Evolutionary conservation across 768 basidiomycete genomes (phyloP).

Genomic region (Gloeostereum incarnatum): DNA sequence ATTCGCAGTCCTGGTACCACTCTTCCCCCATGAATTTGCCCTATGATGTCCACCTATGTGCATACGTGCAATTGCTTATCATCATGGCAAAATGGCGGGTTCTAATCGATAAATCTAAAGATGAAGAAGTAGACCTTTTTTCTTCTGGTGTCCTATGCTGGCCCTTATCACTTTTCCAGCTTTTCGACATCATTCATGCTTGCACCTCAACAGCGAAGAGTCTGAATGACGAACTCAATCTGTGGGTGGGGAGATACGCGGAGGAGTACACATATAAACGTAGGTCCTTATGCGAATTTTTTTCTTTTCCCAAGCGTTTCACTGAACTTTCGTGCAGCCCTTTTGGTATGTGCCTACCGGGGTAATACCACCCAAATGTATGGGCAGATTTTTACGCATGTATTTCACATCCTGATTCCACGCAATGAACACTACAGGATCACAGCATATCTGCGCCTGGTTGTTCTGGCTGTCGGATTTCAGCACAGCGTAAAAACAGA

Average conservation of each 20-base stretch:
- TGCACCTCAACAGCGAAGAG: conserved; percentile 28
- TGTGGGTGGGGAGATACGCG: conserved; percentile 31
- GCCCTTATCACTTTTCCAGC: conserved; percentile 15
- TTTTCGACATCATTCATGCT: conserved; percentile 20
- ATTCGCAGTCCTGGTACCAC: conserved; percentile 39
- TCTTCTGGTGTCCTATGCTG: background rate
- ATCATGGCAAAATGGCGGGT: conserved; percentile 38
- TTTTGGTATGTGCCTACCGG: conserved; percentile 33
- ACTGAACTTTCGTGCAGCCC: conserved; percentile 17
- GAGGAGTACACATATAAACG: conserved; percentile 24
- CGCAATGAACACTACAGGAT: conserved; percentile 25
- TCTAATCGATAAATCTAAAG: conserved; percentile 7
- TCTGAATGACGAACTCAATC: conserved; percentile 24
- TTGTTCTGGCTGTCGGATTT: conserved; percentile 47
- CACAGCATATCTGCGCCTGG: conserved; percentile 44
- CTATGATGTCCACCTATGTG: conserved; percentile 39
- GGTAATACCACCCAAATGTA: conserved; percentile 35
- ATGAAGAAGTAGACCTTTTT: conserved; percentile 1
- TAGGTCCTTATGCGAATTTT: conserved; percentile 20
- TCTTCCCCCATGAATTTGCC: conserved; percentile 27
- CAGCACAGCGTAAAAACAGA: conserved; percentile 33
- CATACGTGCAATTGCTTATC: conserved; percentile 41
- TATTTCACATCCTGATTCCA: no score
- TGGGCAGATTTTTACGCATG: conserved; percentile 7
- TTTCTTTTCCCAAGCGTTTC: background rate